A percentile compares a stretch with the other conserved stretches of the same genome.
phyloP scores from a whole-genome alignment of 2,329 filamentous ascomycete species.

The Apiospora saccharicola region DNA sequence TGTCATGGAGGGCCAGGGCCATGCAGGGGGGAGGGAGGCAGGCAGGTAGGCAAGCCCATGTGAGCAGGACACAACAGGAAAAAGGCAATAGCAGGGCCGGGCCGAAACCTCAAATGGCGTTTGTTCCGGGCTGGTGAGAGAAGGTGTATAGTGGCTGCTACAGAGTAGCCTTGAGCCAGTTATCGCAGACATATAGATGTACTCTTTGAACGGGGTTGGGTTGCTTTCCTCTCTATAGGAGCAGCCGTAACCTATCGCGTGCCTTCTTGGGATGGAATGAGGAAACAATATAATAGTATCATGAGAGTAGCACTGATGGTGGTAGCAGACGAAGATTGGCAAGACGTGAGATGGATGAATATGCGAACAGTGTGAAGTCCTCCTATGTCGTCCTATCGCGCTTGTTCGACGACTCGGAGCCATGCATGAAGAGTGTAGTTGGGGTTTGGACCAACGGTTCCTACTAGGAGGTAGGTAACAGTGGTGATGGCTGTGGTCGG shows the following conservation, averaged over 20 bases:
- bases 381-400: background rate
- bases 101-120: slow-evolving; percentile 1
- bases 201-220: background rate
- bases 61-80: background rate
- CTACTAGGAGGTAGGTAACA: no score
- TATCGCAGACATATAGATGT: background rate
- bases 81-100: background rate
- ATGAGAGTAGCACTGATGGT: background rate
- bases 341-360: background rate
- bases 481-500: no score
- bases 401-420: background rate
- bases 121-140: background rate
- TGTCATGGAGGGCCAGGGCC: background rate
- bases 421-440: no score
- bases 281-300: background rate
- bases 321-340: background rate
- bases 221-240: background rate
- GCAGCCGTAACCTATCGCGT: no score
- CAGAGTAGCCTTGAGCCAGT: background rate
- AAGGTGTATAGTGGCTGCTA: background rate
- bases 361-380: background rate
- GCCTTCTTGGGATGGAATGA: background rate
- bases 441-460: no score
- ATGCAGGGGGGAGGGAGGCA: background rate
- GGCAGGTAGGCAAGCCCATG: background rate